phyloP scores from a whole-genome alignment of 495 filamentous ascomycete species.

The Annulohypoxylon bovei region DNA sequence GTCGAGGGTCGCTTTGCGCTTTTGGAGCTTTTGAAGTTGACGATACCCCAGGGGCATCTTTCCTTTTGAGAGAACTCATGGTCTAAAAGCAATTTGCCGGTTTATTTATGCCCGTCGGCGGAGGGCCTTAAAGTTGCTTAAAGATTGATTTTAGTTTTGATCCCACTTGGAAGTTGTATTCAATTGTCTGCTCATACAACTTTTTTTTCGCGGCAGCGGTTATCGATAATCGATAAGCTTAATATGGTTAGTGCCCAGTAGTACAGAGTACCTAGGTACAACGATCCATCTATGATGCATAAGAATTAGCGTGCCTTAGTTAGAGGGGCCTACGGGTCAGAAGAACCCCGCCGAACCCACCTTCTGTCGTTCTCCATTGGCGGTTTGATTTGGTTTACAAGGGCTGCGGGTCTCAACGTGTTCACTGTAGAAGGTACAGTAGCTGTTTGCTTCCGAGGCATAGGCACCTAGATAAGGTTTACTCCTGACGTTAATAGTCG shows the following conservation, averaged over 20 bases:
- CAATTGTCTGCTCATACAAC: conserved; percentile 20
- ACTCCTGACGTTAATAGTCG: background rate
- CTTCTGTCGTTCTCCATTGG: conserved; percentile 4
- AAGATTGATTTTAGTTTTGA: conserved; percentile 10
- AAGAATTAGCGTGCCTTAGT: background rate
- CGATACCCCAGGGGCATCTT: conserved; percentile 56
- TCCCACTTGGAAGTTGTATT: conserved; percentile 15
- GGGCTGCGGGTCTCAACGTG: conserved; percentile 14
- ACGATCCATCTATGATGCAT: background rate
- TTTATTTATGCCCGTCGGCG: background rate
- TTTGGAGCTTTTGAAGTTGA: conserved; percentile 51
- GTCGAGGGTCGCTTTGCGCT: conserved; percentile 47
- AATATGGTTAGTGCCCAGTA: background rate
- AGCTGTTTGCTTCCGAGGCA: conserved; percentile 29
- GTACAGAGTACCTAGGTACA: background rate
- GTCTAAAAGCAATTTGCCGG: conserved; percentile 20
- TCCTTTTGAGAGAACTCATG: conserved; percentile 60
- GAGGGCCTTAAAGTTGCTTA: background rate
- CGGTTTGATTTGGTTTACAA: conserved; percentile 6
- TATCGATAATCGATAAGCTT: conserved; percentile 44
- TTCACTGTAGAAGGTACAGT: conserved; percentile 1
- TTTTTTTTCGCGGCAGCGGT: conserved; percentile 30
- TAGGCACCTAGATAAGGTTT: conserved; percentile 4
- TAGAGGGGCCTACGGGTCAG: conserved; percentile 1
- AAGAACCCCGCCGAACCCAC: conserved; percentile 6